Conservation (phyloP, 2,329 filamentous ascomycete genomes). For the Colletotrichum sp. region DNA sequence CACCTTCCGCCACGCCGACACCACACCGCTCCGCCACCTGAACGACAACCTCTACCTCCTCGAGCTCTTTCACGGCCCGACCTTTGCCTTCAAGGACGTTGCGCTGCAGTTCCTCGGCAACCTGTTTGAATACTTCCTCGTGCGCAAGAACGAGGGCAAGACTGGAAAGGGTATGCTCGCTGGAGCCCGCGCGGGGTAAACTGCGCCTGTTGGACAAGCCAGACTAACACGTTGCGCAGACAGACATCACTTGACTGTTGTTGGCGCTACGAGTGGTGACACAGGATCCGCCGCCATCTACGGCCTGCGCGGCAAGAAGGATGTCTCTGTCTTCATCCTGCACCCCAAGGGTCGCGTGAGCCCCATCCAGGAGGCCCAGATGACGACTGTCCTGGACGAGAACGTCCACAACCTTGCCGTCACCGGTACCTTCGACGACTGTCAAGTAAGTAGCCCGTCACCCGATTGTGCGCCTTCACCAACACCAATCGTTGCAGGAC, state of each 20-base stretch:
- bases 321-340: constrained; percentile 95
- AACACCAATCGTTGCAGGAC: constrained; percentile 56
- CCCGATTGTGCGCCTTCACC: background rate
- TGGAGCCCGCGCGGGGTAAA: background rate
- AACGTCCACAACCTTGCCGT: constrained; percentile 95
- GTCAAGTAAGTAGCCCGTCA: constrained; percentile 66
- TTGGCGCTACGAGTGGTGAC: constrained; percentile 86
- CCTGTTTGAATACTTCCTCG: constrained; percentile 87
- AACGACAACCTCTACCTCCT: constrained; percentile 82
- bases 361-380: constrained; percentile 93
- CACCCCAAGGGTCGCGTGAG: constrained; percentile 90
- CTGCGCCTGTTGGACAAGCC: background rate
- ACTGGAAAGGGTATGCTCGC: constrained; percentile 52
- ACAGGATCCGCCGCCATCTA: constrained; percentile 97
- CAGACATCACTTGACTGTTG: constrained; percentile 81
- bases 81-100: constrained; percentile 94
- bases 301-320: constrained; percentile 91
- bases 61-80: constrained; percentile 96
- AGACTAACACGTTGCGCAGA: constrained; percentile 45
- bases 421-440: constrained; percentile 93
- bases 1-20: constrained; percentile 81
- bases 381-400: constrained; percentile 89
- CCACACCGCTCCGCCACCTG: constrained; percentile 81
- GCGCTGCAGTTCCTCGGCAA: constrained; percentile 94
- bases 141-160: constrained; percentile 74